Conservation (phyloP, 2,329 filamentous ascomycete genomes). For the Coccinonectria pachysandricola region DNA sequence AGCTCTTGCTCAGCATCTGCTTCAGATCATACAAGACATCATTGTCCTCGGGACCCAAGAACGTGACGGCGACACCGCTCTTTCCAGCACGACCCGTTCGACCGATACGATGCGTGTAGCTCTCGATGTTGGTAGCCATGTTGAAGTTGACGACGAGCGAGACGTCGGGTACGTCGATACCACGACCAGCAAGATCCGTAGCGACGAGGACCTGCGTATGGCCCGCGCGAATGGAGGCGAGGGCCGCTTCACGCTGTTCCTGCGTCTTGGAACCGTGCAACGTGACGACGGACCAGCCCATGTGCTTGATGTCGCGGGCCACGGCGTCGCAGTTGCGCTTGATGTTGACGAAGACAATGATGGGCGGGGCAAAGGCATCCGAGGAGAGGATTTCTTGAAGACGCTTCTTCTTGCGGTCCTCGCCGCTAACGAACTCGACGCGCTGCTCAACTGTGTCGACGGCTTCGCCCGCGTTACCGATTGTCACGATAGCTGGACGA, state of each 20-base stretch:
- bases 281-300: conserved; percentile 84
- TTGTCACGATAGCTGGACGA: conserved; percentile 84
- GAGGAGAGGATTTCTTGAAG: conserved; percentile 82
- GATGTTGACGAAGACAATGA: conserved; percentile 99
- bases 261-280: conserved; percentile 95
- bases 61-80: conserved; percentile 91
- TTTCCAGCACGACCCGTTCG: conserved; percentile 96
- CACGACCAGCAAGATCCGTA: conserved; percentile 88
- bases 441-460: conserved; percentile 97
- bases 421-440: conserved; percentile 80
- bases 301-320: conserved; percentile 84
- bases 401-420: conserved; percentile 94
- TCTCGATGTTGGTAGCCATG: conserved; percentile 89
- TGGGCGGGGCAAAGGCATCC: conserved; percentile 72
- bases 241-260: conserved; percentile 89
- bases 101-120: conserved; percentile 92
- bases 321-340: conserved; percentile 97
- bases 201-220: conserved; percentile 82
- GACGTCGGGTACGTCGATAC: conserved; percentile 95
- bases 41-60: conserved; percentile 79
- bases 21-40: conserved; percentile 91
- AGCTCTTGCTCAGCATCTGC: conserved; percentile 89
- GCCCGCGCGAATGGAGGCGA: conserved; percentile 73
- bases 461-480: conserved; percentile 88
- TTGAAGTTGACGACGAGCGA: conserved; percentile 97